Base-by-base conservation (phyloP, 345 rosid genomes). In the Geranium rotundifolium region DNA sequence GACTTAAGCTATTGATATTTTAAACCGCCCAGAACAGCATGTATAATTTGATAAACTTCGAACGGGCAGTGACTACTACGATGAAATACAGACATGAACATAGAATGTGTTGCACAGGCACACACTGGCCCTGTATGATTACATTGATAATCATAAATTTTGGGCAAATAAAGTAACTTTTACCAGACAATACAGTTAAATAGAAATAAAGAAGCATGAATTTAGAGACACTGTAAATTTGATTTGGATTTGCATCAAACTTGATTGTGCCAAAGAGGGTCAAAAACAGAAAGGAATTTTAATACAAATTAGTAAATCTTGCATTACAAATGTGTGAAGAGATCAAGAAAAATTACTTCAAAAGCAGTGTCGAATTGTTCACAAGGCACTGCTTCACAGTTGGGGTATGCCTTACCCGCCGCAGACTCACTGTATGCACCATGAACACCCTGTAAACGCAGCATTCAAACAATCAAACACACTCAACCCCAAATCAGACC, bases 351-450 rank as follows among this genome's bases (percentile, higher is more conserved):
- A 65, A 19, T 75, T 49, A 90, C 99, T 75, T 88, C 83, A 69
- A 93, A 93, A 17, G 95, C 99, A 7, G 89, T 74, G 18, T 93
- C 99, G 62, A 93, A 93, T 72, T 93, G 90, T 70, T 88, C 96
- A 57, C 97, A 93, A 0, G 99, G 97, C 71, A 93, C 99, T 15
- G 97, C 88, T 80, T 86, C 97, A 63, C 99, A 93, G 19, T 84
- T 88, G 1, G 96, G 97, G 66, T 90, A 90, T 4, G 96, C 97
- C 84, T 93, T 93, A 66, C 82, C 81, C 10, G 99, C 99, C 5
- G 97, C 99, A 23, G 95, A 83, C 65, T 93, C 99, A 61, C 97
- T 93, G 75, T 86, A 88, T 5, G 99, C 99, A 8, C 99, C 99
- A 60, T 76, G 77, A 70, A 86, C 90, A 60, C 99, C 99, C 99